Evolutionary conservation across 768 basidiomycete genomes (phyloP), one percentile per base, ranked within the genome.

Genomic region (Amanita inopinata): DNA sequence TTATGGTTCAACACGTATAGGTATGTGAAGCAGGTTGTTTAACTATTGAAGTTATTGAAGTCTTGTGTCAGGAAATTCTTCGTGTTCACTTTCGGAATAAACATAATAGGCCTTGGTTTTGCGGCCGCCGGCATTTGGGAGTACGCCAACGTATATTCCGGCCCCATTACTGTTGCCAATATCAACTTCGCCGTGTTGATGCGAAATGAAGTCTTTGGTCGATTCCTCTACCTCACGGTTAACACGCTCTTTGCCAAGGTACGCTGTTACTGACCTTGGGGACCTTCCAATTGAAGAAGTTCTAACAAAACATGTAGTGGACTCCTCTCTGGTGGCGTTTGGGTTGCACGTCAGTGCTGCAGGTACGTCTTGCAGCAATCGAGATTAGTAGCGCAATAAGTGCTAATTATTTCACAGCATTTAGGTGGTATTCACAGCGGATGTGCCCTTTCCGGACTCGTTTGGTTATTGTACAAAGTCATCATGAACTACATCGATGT

Each of bases 401-500:
- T 25, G 56, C 22, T n/a, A 31, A 23, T 41, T 39, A 39, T 24
- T 38, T 41, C 24, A 23, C 56, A 79, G 72, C 85, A 88, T 59
- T 73, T 88, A 22, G 85, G 84, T 10, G 84, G 84, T 12, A 83
- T 86, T 50, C 84, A 88, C 53, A 78, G 76, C 37, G 83, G 82
- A 15, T 87, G 83, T 52, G 82, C 81, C 0, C 53, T 76, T 22
- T 82, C 83, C 14, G 82, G 79, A 46, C 70, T 80, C 22, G 63
- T 72, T 2, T 87, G 84, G 84, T 64, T 86, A 34, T 55, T 83
- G 35, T 71, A 73, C 50, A 79, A 75, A 56, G 63, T 84, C 38
- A 66, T 76, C 45, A 66, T 69, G 43, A 75, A 74, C 37, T 80
- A 73, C 60, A 65, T 61, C 27, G 53, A 67, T 38, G 69, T 66